A percentile compares a stretch with the other conserved stretches of the same genome.
Evolutionary conservation across 306 rosid genomes (phyloP).

Genomic region (Dicorynia guianensis): DNA sequence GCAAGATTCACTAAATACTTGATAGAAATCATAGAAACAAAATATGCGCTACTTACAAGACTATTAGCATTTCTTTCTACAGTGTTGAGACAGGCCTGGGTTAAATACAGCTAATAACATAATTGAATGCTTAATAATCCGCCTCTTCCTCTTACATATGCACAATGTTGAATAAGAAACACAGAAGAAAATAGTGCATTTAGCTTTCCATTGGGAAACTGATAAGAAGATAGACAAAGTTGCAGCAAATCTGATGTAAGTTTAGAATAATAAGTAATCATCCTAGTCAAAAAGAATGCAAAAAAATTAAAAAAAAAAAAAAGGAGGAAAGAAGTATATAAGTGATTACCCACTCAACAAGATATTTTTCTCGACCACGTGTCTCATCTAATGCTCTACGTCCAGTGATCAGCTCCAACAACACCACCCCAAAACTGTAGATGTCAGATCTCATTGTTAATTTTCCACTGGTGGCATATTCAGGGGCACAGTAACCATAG

Average conservation of each 20-base stretch:
- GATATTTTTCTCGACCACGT: slow-evolving; percentile 46
- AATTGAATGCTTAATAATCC: not conserved
- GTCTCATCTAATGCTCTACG: slow-evolving; percentile 57
- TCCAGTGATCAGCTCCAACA: slow-evolving; percentile 73
- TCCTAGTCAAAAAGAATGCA: slow-evolving; percentile 30
- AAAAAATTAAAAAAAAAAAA: not conserved
- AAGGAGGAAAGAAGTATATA: not conserved
- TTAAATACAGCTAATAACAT: not conserved
- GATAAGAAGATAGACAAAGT: slow-evolving; percentile 1
- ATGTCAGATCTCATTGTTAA: slow-evolving; percentile 70
- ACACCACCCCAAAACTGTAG: slow-evolving; percentile 75
- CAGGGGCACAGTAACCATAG: slow-evolving; percentile 82
- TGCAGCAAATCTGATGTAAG: slow-evolving; percentile 5
- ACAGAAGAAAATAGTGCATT: not conserved
- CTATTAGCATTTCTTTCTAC: slow-evolving; percentile 5
- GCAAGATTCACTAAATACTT: slow-evolving; percentile 7
- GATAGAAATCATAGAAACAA: not conserved
- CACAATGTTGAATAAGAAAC: not conserved
- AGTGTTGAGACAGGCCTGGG: not conserved
- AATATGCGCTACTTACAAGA: not conserved
- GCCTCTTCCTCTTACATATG: slow-evolving; percentile 17
- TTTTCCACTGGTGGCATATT: slow-evolving; percentile 69
- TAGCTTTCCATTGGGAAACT: slow-evolving; percentile 15
- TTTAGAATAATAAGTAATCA: slow-evolving; percentile 23
- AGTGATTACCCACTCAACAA: slow-evolving; percentile 62